Base-by-base conservation (phyloP, 2,329 filamentous ascomycete species). In the Berkeleyomyces rouxiae region DNA sequence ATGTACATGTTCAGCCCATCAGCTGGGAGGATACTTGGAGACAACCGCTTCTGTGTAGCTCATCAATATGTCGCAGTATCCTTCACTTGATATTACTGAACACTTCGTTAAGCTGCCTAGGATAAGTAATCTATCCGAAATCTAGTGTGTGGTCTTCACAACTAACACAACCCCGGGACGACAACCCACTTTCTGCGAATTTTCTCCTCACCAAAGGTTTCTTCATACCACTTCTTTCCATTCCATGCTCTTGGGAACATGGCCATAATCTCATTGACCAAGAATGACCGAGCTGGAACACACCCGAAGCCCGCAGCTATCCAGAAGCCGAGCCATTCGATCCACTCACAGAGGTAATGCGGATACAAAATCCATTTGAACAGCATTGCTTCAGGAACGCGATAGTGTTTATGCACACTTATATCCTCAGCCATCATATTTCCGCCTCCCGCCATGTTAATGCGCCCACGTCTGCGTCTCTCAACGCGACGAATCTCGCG, bases 331-430 rank as follows among this genome's bases (percentile, higher is more conserved):
- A 81, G 73, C 93, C 93, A 99, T 78, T 99, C 93, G 61, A 96
- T 72, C 93, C 93, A 99, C 75, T 99, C 93, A 70, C 86, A 87
- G n/a, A 95, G 78, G 72, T 96, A 99, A 72, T 99, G 93, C 67
- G 93, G 90, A 72, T 86, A 96, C 64, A 97, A 79, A 70, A 96
- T 82, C 69, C 84, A 86, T 67, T 80, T 78, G 74, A 97, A 99
- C 59, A 96, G 74, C 0, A 91, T 90, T 59, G 86, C 86, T 70
- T 88, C 78, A 0, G 93, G 93, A 61, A 99, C 82, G 75, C 88
- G 83, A 72, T 97, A 97, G 65, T 95, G 82, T 75, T 93, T 95
- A 55, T 87, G 81, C 65, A 88, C 84, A 64, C 78, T 74, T 66
- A 69, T 58, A 44, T 67, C 65, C 42, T 55, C 61, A 9, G 53